phyloP scores from a whole-genome alignment of 805 yeast genomes.

The Starmerella sirachaensis region DNA sequence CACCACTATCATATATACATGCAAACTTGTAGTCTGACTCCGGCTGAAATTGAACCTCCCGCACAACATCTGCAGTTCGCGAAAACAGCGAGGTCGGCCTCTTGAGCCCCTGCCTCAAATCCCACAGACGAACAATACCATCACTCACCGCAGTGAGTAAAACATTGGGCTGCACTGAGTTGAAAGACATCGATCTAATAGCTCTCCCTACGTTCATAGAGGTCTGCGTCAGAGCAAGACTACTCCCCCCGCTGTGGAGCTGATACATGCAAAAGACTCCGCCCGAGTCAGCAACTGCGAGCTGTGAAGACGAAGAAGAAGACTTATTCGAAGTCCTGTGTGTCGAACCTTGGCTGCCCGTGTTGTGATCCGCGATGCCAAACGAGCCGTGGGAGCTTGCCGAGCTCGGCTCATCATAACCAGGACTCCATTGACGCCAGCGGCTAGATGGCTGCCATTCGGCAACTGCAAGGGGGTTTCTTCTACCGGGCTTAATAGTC shows the following conservation, averaged over 20 bases:
- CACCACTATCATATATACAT: conserved; percentile 80
- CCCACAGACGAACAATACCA: conserved; percentile 77
- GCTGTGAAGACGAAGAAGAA: conserved; percentile 7
- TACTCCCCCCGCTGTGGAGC: conserved; percentile 26
- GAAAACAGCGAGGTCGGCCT: conserved; percentile 40
- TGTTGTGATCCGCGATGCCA: not conserved
- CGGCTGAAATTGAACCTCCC: conserved; percentile 46
- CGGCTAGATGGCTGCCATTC: conserved; percentile 10
- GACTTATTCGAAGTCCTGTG: too few relatives aligned
- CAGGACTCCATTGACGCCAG: conserved; percentile 1
- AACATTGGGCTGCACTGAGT: conserved; percentile 36
- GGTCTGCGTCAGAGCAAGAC: conserved; percentile 3
- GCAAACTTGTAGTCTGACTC: conserved; percentile 45
- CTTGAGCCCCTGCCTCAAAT: conserved; percentile 46
- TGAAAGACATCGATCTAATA: conserved; percentile 51
- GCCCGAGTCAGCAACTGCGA: conserved; percentile 26
- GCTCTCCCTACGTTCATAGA: conserved; percentile 29
- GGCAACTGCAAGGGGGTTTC: conserved; percentile 11
- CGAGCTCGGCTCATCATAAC: conserved; percentile 1
- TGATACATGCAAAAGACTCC: conserved; percentile 28
- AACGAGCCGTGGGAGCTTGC: not conserved
- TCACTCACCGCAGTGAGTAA: conserved; percentile 66
- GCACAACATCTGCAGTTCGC: conserved; percentile 60
- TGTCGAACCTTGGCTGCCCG: not conserved
- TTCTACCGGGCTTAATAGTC: conserved; percentile 4